Percentiles rank a stretch among this genome's conserved stretches.
Evolutionary conservation across 352 stramenopile species (phyloP).

Genomic region (Phytopythium vexans): DNA sequence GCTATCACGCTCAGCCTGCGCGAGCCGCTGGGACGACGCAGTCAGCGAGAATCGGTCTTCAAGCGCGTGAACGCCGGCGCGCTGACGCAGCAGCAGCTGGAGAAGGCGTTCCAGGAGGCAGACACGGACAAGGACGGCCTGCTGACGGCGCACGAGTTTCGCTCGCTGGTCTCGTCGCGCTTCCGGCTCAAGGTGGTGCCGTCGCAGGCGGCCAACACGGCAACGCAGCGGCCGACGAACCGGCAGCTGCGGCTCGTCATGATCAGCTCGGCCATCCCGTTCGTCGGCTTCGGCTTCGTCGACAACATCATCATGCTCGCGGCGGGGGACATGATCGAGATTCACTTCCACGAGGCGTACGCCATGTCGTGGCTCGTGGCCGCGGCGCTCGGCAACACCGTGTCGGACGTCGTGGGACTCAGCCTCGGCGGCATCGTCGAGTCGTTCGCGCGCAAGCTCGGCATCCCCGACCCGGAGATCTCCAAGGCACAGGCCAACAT

Average conservation of each 20-base stretch:
- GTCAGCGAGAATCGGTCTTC: conserved; percentile 4
- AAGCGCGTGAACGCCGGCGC: conserved; percentile 3
- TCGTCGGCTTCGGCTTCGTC: conserved; percentile 82
- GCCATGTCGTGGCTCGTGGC: conserved; percentile 95
- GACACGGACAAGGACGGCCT: conserved; percentile 70
- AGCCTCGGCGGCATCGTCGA: conserved; percentile 92
- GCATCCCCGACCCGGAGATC: conserved; percentile 69
- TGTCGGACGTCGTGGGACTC: conserved; percentile 92
- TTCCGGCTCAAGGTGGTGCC: conserved; percentile 58
- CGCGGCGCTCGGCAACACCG: conserved; percentile 93
- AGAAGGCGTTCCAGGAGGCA: conserved; percentile 61
- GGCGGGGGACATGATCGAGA: conserved; percentile 94
- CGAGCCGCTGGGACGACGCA: too few relatives aligned
- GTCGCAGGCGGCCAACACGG: conserved; percentile 27
- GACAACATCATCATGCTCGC: conserved; percentile 88
- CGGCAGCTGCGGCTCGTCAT: conserved; percentile 77
- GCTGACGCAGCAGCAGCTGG: conserved; percentile 47
- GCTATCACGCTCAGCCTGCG: too few relatives aligned
- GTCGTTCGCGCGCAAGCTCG: conserved; percentile 56
- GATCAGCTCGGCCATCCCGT: conserved; percentile 74
- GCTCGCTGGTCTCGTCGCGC: conserved; percentile 55
- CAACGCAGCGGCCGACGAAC: conserved; percentile 38
- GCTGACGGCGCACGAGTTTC: conserved; percentile 64
- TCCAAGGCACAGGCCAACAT: conserved; percentile 78
- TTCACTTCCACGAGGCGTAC: conserved; percentile 90